Evolutionary conservation across 1,284 basidiomycete genomes (phyloP).

Genomic region (Trametes sp.): DNA sequence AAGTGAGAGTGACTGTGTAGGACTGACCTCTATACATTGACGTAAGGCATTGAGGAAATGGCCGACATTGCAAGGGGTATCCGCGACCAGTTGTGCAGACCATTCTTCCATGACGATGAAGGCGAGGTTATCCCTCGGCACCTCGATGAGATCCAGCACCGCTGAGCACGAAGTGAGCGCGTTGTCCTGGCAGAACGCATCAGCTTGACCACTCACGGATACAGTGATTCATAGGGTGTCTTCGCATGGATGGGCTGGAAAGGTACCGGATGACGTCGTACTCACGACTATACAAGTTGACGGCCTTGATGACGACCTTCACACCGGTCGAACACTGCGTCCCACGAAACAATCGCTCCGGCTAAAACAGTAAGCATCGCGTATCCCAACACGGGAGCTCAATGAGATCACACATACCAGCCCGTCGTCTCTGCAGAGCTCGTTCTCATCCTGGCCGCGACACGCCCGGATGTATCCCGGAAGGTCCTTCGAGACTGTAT

Average conservation of each 20-base stretch:
- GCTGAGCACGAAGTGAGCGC: conserved; percentile 48
- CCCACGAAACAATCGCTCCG: conserved; percentile 75
- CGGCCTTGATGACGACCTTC: conserved; percentile 72
- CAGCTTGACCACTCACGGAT: conserved; percentile 62
- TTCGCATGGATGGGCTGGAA: conserved; percentile 56
- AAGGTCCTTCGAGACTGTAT: conserved; percentile 36
- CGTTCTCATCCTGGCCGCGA: conserved; percentile 55
- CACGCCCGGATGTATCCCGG: conserved; percentile 48
- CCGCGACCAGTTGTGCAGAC: conserved; percentile 66
- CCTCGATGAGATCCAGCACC: conserved; percentile 66
- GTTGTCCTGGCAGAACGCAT: not conserved
- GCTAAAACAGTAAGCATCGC: conserved; percentile 48
- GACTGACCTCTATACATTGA: conserved; percentile 67
- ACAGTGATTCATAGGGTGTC: conserved; percentile 74
- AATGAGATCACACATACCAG: conserved; percentile 55
- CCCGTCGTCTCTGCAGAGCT: conserved; percentile 72
- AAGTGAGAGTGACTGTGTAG: conserved; percentile 17
- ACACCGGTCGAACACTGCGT: conserved; percentile 55
- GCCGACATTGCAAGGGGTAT: conserved; percentile 56
- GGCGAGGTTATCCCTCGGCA: conserved; percentile 57
- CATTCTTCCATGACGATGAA: conserved; percentile 84
- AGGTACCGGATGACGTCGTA: conserved; percentile 62
- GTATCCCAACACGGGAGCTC: not conserved
- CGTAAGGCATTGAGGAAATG: conserved; percentile 64
- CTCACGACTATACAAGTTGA: conserved; percentile 67